Evolutionary conservation across 169 alveolate genomes (phyloP).

Genomic region (Plasmodium gonderi): DNA sequence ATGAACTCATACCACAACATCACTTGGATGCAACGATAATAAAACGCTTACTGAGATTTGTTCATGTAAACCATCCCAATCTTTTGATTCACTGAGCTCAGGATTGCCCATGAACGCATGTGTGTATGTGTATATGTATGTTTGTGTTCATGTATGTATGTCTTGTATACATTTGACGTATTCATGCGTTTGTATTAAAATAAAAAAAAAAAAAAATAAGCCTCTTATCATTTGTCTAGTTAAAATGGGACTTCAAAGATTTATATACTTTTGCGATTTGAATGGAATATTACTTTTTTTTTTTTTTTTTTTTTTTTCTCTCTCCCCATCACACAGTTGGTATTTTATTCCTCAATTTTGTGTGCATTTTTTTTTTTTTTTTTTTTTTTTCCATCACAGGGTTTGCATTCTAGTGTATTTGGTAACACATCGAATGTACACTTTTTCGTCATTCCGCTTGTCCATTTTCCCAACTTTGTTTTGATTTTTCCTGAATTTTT

Average conservation of each 20-base stretch:
- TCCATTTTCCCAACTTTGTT: no score
- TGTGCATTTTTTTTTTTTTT: not conserved
- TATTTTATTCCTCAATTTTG: not conserved
- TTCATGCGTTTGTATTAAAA: no score
- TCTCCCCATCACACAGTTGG: not conserved
- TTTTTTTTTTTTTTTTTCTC: not conserved
- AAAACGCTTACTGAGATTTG: constrained; percentile 28
- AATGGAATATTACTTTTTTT: not conserved
- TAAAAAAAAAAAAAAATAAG: no score
- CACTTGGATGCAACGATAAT: constrained; percentile 21
- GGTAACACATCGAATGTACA: no score
- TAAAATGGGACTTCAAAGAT: not conserved
- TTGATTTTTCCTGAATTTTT: no score
- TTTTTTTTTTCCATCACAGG: not conserved
- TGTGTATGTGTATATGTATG: no score
- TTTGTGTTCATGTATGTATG: no score
- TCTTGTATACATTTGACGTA: no score
- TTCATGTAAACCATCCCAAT: constrained; percentile 64
- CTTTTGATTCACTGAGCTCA: not conserved
- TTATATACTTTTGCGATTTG: not conserved
- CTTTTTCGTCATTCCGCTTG: no score
- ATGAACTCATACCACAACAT: constrained; percentile 41
- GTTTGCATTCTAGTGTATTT: no score
- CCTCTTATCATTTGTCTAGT: not conserved
- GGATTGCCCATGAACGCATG: not conserved